Evolutionary conservation across 2,329 filamentous ascomycete genomes (phyloP).

Genomic region (Delphinella strobiligena): DNA sequence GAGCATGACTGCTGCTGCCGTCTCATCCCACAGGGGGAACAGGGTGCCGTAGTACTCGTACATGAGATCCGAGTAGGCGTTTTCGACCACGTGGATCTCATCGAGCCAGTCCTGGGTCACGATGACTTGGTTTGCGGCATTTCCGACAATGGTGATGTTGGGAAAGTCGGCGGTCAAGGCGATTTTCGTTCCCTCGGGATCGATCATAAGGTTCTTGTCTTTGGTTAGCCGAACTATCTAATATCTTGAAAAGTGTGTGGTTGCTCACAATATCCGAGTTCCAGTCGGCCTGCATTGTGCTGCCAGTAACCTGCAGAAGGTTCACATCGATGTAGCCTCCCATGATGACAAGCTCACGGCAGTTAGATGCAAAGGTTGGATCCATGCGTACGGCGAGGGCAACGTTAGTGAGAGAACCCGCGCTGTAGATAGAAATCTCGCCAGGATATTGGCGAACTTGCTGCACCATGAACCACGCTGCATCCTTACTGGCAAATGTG

Average conservation of each 20-base stretch:
- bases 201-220: slow-evolving; percentile 40
- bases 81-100: slow-evolving; percentile 25
- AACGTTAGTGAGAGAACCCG: slow-evolving; percentile 37
- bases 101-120: slow-evolving; percentile 27
- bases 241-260: slow-evolving; percentile 13
- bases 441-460: slow-evolving; percentile 37
- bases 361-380: slow-evolving; percentile 32
- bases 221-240: slow-evolving; percentile 14
- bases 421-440: slow-evolving; percentile 36
- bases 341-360: slow-evolving; percentile 39
- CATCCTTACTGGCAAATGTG: slow-evolving; percentile 26
- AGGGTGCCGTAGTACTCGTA: slow-evolving; percentile 26
- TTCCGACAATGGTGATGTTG: slow-evolving; percentile 32
- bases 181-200: slow-evolving; percentile 39
- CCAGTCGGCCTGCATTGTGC: slow-evolving; percentile 7
- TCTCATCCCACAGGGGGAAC: slow-evolving; percentile 36
- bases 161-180: slow-evolving; percentile 36
- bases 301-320: slow-evolving; percentile 18
- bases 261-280: slow-evolving; percentile 8
- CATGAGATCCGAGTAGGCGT: slow-evolving; percentile 27
- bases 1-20: slow-evolving; percentile 29
- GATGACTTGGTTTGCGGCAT: slow-evolving; percentile 37
- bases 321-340: slow-evolving; percentile 37
- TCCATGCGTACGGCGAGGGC: slow-evolving; percentile 36
- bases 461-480: slow-evolving; percentile 35